These are phyloP conservation scores for Balamuthia mandrillaris DNA, from an alignment of 208 protist genomes.

Conservation along the genomic window DNA sequence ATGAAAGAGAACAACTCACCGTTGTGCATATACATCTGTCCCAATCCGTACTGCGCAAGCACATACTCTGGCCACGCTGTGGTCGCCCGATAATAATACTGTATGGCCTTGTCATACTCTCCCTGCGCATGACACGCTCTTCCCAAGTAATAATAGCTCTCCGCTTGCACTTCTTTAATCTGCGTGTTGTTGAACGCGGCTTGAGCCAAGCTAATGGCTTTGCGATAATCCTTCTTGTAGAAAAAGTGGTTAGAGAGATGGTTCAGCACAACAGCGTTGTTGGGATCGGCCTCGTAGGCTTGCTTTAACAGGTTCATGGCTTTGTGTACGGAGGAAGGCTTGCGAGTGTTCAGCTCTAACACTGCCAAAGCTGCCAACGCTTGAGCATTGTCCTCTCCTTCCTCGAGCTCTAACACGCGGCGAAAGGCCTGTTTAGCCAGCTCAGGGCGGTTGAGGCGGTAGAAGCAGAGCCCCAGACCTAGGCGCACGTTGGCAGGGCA, in stretches of 20 bases:
- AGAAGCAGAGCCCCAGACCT: constrained; percentile 52
- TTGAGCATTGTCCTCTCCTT: constrained; percentile 47
- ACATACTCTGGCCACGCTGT: constrained; percentile 24
- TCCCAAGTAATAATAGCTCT: constrained; percentile 52
- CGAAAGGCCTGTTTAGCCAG: constrained; percentile 36
- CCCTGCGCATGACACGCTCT: constrained; percentile 42
- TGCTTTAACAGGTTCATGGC: constrained; percentile 33
- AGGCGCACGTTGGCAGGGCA: constrained; percentile 37
- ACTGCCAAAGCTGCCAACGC: constrained; percentile 55
- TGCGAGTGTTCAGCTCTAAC: constrained; percentile 48
- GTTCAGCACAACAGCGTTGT: constrained; percentile 59
- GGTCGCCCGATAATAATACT: neutral
- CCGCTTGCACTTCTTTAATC: constrained; percentile 50
- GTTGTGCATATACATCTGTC: constrained; percentile 46
- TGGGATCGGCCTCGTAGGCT: constrained; percentile 50
- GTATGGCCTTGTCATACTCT: constrained; percentile 45
- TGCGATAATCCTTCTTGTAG: constrained; percentile 39
- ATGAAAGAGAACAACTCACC: no score
- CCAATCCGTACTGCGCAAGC: constrained; percentile 49
- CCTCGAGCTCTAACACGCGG: constrained; percentile 57
- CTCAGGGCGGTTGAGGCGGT: neutral
- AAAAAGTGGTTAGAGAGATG: constrained; percentile 67
- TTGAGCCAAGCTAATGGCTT: neutral
- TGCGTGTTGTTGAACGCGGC: constrained; percentile 44
- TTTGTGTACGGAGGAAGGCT: neutral